Evolutionary conservation across 2,329 filamentous ascomycete genomes (phyloP).

Genomic region (Coniochaeta hoffmannii): DNA sequence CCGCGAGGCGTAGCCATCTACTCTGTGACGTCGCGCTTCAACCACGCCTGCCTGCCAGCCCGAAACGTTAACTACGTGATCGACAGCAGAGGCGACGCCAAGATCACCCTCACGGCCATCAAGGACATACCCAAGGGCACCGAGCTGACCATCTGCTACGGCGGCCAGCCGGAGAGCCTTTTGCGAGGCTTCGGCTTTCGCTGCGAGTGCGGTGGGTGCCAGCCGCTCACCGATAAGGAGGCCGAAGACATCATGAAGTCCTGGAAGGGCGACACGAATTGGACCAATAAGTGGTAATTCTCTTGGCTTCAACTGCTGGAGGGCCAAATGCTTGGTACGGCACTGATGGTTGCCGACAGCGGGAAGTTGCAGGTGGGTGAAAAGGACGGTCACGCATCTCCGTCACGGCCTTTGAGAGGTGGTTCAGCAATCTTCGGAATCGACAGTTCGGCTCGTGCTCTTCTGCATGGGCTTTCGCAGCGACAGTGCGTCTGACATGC

Average conservation of each 20-base stretch:
- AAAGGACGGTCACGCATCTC: no score
- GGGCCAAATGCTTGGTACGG: no score
- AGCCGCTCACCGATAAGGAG: neutral
- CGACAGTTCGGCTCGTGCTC: no score
- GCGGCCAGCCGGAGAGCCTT: constrained; percentile 27
- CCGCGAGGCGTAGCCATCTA: constrained; percentile 31
- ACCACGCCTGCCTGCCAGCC: constrained; percentile 43
- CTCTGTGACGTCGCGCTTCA: constrained; percentile 46
- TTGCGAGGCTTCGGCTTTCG: constrained; percentile 42
- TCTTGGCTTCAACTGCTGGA: neutral
- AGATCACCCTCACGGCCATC: constrained; percentile 12
- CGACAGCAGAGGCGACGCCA: neutral
- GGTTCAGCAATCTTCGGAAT: no score
- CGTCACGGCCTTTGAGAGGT: no score
- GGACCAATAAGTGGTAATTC: neutral
- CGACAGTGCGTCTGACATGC: no score
- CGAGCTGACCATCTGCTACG: constrained; percentile 47
- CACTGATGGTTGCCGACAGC: no score
- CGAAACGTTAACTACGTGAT: constrained; percentile 5
- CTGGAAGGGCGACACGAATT: neutral
- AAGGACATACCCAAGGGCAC: constrained; percentile 30
- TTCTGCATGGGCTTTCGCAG: no score
- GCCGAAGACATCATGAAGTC: neutral
- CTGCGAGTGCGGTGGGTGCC: constrained; percentile 42
- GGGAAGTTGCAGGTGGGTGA: no score